A percentile compares a stretch with the other conserved stretches of the same genome.
Conservation (phyloP, 176 grass and related monocot genomes). For the Aegilops longissima region DNA sequence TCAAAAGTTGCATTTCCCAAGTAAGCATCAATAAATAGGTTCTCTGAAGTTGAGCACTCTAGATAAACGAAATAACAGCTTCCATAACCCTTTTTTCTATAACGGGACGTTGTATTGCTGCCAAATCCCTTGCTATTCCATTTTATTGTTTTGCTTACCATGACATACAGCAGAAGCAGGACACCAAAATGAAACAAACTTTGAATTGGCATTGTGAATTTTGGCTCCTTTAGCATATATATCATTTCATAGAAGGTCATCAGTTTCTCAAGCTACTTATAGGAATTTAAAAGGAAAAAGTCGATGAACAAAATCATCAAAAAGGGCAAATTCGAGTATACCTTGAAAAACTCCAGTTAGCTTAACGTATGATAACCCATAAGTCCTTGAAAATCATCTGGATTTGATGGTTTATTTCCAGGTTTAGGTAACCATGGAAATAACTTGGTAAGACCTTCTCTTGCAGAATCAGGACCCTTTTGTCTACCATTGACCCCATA, state of each 20-base stretch:
- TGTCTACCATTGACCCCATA: constrained; percentile 75
- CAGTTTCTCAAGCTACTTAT: constrained; percentile 9
- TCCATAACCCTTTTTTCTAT: neutral
- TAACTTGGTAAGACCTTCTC: constrained; percentile 66
- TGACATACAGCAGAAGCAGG: neutral
- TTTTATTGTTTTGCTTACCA: neutral
- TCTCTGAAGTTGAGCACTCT: neutral
- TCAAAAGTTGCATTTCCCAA: neutral
- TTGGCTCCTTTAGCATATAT: neutral
- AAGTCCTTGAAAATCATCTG: constrained; percentile 70
- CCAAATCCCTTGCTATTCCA: constrained; percentile 2
- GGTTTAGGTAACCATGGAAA: constrained; percentile 83
- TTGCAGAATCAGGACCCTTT: constrained; percentile 41
- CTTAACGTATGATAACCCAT: constrained; percentile 79
- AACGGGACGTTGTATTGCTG: neutral
- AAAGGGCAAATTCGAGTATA: constrained; percentile 11
- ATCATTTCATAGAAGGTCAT: neutral
- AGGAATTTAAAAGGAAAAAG: neutral
- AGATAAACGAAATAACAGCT: constrained; percentile 5
- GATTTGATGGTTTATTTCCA: constrained; percentile 53
- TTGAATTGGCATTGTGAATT: neutral
- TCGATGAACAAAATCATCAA: neutral
- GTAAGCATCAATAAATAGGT: neutral
- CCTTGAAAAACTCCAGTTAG: constrained; percentile 42
- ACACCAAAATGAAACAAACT: neutral